phyloP scores from a whole-genome alignment of 2,329 filamentous ascomycete genomes.

The Cladophialophora carrionii region DNA sequence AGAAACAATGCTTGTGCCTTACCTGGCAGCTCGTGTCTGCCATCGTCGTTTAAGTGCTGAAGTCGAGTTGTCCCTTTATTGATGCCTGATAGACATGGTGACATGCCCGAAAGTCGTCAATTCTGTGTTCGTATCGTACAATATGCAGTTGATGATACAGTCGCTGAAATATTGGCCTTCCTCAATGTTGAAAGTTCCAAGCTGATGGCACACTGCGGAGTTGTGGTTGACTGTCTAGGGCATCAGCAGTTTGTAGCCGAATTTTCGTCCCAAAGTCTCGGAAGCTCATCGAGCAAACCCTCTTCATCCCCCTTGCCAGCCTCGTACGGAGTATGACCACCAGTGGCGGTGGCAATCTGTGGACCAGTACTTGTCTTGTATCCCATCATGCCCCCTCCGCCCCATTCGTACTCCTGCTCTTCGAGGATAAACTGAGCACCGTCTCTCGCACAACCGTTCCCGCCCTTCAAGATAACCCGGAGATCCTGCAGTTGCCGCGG shows the following conservation, averaged over 20 bases:
- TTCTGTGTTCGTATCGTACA: background rate
- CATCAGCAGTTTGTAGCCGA: background rate
- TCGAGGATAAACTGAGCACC: slow-evolving; percentile 35
- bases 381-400: slow-evolving; percentile 37
- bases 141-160: background rate
- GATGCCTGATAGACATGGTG: background rate
- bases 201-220: background rate
- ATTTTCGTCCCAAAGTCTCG: slow-evolving; percentile 4
- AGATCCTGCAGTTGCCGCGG: slow-evolving; percentile 37
- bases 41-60: background rate
- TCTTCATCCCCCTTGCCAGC: slow-evolving; percentile 32
- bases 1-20: background rate
- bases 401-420: slow-evolving; percentile 33
- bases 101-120: background rate
- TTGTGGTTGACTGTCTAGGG: background rate
- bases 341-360: slow-evolving; percentile 7
- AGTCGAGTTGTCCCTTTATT: background rate
- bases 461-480: slow-evolving; percentile 33
- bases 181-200: background rate
- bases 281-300: slow-evolving; percentile 33
- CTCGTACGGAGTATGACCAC: slow-evolving; percentile 18
- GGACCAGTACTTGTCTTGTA: slow-evolving; percentile 21
- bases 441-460: slow-evolving; percentile 38
- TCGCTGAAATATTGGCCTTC: background rate
- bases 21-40: background rate